A percentile compares a stretch with the other conserved stretches of the same genome.
Evolutionary conservation across 2,329 filamentous ascomycete genomes (phyloP).

Genomic region (Cladobotryum protrusum): DNA sequence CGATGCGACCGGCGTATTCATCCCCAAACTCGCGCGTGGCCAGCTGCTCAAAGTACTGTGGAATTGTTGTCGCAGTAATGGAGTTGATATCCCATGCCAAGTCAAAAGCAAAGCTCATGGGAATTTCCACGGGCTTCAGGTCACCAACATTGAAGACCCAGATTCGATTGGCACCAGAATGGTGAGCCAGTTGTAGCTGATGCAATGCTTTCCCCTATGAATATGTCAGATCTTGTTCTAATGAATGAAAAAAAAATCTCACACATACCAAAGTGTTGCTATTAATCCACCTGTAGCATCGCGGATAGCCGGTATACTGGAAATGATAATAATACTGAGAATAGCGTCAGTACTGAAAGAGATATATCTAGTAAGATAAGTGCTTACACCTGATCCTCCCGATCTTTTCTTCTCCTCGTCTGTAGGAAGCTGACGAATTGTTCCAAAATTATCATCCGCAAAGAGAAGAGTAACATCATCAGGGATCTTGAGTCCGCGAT

Average conservation of each 20-base stretch:
- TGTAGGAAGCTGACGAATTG: conserved; percentile 51
- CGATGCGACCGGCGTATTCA: conserved; percentile 39
- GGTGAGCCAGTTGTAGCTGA: conserved; percentile 51
- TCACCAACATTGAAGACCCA: conserved; percentile 61
- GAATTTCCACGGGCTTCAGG: conserved; percentile 51
- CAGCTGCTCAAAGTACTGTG: conserved; percentile 39
- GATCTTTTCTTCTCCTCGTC: conserved; percentile 44
- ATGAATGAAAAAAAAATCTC: rapidly evolving
- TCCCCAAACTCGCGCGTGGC: conserved; percentile 46
- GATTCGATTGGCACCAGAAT: conserved; percentile 41
- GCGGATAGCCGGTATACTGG: conserved; percentile 56
- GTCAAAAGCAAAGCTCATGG: conserved; percentile 49
- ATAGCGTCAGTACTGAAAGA: conserved; percentile 1
- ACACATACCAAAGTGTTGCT: conserved; percentile 46
- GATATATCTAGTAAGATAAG: not conserved
- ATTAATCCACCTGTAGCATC: conserved; percentile 58
- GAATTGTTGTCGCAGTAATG: conserved; percentile 33
- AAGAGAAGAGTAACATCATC: conserved; percentile 58
- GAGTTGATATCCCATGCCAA: conserved; percentile 50
- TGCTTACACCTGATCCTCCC: conserved; percentile 50
- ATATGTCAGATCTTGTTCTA: not conserved
- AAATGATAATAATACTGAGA: conserved; percentile 46
- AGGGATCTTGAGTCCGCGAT: conserved; percentile 51
- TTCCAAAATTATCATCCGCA: conserved; percentile 58
- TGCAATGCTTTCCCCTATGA: conserved; percentile 34